Base-by-base conservation (phyloP, 371 early-diverging fungal species). In the Mucor indicus region DNA sequence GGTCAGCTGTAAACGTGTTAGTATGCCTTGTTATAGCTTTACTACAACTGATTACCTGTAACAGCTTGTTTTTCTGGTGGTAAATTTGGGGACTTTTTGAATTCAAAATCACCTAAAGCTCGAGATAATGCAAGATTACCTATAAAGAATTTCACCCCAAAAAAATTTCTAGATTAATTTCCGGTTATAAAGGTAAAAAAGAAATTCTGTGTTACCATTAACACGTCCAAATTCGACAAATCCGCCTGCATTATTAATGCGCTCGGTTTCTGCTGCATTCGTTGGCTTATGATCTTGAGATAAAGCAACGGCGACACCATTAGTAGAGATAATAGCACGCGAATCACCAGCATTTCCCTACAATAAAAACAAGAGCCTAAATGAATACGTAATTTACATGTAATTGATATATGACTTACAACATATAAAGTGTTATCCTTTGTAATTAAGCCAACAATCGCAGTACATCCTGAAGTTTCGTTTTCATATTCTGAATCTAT, bases 101-200 rank as follows among this genome's bases (percentile, higher is more conserved):
- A 96, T 64, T 96, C 95, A 67, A 94, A 95, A 67, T 98, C 98
- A 23, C 98, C 98, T 39, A 98, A 76, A 2, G 98, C 98, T 41
- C 98, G 86, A 29, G 95, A 95, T 45, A 98, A 74, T 5, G 97
- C 97, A 30, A 96, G 76, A 62, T 91, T 95, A 30, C 90, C 87
- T 86, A 47, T 13, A 33, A 27, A 27, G n/a, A n/a, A n/a, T 38
- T 42, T 36, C 37, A 41, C 20, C 16, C 13, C 16, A 24, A 2
- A n/a, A n/a, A n/a, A n/a, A n/a, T n/a, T n/a, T n/a, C n/a, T n/a
- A n/a, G n/a, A n/a, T n/a, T n/a, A n/a, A n/a, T n/a, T n/a, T n/a
- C n/a, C n/a, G n/a, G n/a, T n/a, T n/a, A n/a, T n/a, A n/a, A n/a
- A n/a, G n/a, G n/a, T n/a, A n/a, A n/a, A n/a, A n/a, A n/a, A n/a